A percentile compares a stretch with the other conserved stretches of the same genome.
Evolutionary conservation across 2,329 filamentous ascomycete genomes (phyloP).

Genomic region (Trichoderma hamatum): DNA sequence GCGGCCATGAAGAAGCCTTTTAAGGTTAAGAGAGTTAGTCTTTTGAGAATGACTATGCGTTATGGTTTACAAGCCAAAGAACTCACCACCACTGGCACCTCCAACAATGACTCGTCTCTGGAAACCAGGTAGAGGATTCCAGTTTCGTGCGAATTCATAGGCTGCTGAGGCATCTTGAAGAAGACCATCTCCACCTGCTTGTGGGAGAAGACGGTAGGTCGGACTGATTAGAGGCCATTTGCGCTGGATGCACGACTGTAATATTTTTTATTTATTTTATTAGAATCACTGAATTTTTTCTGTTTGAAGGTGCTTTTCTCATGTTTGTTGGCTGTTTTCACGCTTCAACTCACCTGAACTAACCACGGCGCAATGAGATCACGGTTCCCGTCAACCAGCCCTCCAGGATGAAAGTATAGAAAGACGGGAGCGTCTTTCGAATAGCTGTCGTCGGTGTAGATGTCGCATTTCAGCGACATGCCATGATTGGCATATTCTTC

Average conservation of each 20-base stretch:
- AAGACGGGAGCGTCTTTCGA: conserved; percentile 36
- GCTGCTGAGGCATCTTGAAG: conserved; percentile 39
- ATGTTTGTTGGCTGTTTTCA: not conserved
- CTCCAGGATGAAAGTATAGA: conserved; percentile 44
- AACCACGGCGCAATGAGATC: conserved; percentile 43
- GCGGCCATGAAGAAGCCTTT: conserved; percentile 40
- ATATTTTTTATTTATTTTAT: not conserved
- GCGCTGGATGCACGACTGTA: conserved; percentile 37
- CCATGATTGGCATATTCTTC: conserved; percentile 38
- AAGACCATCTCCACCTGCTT: conserved; percentile 36
- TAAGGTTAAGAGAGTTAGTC: not conserved
- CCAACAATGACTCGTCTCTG: conserved; percentile 37
- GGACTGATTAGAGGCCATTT: conserved; percentile 42
- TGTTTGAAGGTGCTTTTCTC: not conserved
- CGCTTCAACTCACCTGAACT: conserved; percentile 34
- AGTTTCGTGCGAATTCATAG: conserved; percentile 38
- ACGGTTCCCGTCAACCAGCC: conserved; percentile 39
- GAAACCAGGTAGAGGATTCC: conserved; percentile 25
- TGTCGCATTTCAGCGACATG: conserved; percentile 42
- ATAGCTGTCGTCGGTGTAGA: conserved; percentile 37
- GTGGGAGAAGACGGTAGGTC: conserved; percentile 43
- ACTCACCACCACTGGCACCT: conserved; percentile 41
- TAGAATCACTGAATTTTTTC: not conserved
- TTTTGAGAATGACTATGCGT: no score
- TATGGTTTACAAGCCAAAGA: not conserved